Evolutionary conservation across 306 rosid genomes (phyloP), one percentile per base, ranked within the genome.

Genomic region (Potentilla sterilis): DNA sequence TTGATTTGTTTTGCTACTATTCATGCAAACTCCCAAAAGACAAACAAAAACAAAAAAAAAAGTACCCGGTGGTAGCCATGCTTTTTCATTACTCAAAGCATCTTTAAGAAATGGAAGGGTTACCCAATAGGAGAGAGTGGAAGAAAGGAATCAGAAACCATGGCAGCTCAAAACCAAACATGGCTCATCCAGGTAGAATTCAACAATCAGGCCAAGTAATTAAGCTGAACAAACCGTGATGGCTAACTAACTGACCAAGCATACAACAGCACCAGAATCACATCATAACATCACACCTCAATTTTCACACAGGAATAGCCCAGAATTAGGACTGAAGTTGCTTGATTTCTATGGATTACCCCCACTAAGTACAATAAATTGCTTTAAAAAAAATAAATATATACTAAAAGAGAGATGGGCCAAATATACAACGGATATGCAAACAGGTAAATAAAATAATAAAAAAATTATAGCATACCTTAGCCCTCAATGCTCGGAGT

Each of bases 401-500:
- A 21, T 22, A 4, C 9, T 5, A 18, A 49, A 34, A 18, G 4
- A 32, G 14, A 71, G 13, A 15, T 5, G 52, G 35, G 66, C 52
- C 49, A 19, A 48, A 68, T 42, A 72, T 22, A 40, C 19, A 72
- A 1, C 22, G 2, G 48, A 40, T 21, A 51, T 34, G 18, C 15
- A 9, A 38, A 11, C 2, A 4, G 51, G 3, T 28, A 22, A 2
- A 34, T 38, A 34, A 0, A 54, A n/a, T 16, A 52, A 32, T 12
- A 43, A 51, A 16, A 54, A 28, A 24, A 38, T 46, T 7, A 61
- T 48, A 38, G 49, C 81, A 67, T 72, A 92, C 99, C 98, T 92
- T 92, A 42, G 97, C 93, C 84, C 98, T 95, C 84, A 95, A 82
- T 73, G 97, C 93, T 76, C 96, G 97, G 49, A 90, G 93, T 54